These are phyloP conservation scores for Stephania cephalantha DNA, from an alignment of 164 flowering plant genomes.

Conservation along the genomic window DNA sequence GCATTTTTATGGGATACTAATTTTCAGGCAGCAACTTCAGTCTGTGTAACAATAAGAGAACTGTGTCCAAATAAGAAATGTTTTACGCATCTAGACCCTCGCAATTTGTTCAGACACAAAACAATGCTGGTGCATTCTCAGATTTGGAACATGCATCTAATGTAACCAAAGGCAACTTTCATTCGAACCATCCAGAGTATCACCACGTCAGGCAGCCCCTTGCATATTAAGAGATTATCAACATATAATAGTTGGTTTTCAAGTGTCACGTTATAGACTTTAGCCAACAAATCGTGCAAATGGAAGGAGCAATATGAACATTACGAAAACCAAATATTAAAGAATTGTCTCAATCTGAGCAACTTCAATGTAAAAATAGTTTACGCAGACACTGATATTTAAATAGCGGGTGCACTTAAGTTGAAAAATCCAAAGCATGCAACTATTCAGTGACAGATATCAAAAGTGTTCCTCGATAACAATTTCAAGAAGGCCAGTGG, in stretches of 20 bases:
- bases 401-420: neutral
- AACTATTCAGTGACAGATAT: too few species aligned
- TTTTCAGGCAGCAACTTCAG: too few species aligned
- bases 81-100: neutral
- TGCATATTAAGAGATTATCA: too few species aligned
- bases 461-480: too few species aligned
- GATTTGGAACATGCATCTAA: neutral
- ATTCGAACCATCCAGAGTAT: neutral
- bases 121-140: neutral
- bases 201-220: neutral
- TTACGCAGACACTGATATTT: neutral
- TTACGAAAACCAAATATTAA: too few species aligned
- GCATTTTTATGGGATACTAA: too few species aligned
- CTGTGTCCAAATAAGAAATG: too few species aligned
- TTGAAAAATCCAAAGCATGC: neutral
- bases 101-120: neutral
- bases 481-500: too few species aligned
- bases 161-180: neutral
- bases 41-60: neutral
- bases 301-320: neutral
- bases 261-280: neutral
- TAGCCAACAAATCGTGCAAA: neutral
- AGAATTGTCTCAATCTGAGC: too few species aligned
- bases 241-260: too few species aligned
- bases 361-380: too few species aligned